Percentiles rank a stretch among this genome's conserved stretches.
Conservation (phyloP, 176 grass and related monocot species). For the Olyra latifolia region DNA sequence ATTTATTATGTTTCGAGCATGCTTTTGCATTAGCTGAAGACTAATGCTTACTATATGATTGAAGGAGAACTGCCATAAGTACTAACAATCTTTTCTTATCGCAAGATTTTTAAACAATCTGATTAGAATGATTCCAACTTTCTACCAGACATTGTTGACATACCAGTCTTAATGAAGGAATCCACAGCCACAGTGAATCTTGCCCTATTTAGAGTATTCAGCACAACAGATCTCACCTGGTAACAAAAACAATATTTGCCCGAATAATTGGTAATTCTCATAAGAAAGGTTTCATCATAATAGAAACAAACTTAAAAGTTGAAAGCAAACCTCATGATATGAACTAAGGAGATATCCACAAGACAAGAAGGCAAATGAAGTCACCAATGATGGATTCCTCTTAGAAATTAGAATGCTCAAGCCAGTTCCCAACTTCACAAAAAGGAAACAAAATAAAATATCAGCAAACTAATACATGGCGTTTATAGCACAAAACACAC, state of each 20-base stretch:
- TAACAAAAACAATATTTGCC: slow-evolving; percentile 37
- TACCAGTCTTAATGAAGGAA: slow-evolving; percentile 99
- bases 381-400: slow-evolving; percentile 83
- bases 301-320: slow-evolving; percentile 18
- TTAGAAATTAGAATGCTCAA: slow-evolving; percentile 97
- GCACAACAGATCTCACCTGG: slow-evolving; percentile 92
- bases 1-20: background rate
- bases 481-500: background rate
- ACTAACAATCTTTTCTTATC: background rate
- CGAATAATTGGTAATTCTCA: background rate
- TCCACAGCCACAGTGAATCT: slow-evolving; percentile 96
- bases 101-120: background rate
- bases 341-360: slow-evolving; percentile 93
- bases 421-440: slow-evolving; percentile 86
- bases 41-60: slow-evolving; percentile 16
- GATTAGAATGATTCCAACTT: background rate
- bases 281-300: background rate
- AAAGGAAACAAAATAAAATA: slow-evolving; percentile 16
- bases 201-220: slow-evolving; percentile 94
- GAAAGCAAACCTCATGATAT: slow-evolving; percentile 83
- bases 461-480: background rate
- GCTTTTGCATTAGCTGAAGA: background rate
- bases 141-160: slow-evolving; percentile 3
- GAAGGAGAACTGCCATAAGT: background rate
- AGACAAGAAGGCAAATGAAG: slow-evolving; percentile 84